A percentile compares a stretch with the other conserved stretches of the same genome.
Conservation (phyloP, 257 asterid genomes). For the Lithospermum erythrorhizon region DNA sequence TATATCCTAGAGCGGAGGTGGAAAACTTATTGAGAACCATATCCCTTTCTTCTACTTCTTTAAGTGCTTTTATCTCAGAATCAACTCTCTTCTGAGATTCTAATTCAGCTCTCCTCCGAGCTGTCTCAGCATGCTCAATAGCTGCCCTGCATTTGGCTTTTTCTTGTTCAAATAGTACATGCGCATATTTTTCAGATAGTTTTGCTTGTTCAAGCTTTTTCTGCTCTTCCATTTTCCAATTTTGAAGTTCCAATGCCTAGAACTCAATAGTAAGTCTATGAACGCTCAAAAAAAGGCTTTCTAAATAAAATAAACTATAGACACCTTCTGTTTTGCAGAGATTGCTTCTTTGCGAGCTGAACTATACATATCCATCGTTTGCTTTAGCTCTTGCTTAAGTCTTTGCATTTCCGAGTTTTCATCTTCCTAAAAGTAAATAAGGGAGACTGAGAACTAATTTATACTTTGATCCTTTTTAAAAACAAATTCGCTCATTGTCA, state of each 20-base stretch:
- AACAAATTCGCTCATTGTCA: no score
- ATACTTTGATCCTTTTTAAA: no score
- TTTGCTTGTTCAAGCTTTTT: conserved; percentile 9
- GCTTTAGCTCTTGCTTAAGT: conserved; percentile 79
- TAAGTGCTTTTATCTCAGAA: conserved; percentile 13
- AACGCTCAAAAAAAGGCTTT: no score
- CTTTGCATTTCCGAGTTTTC: conserved; percentile 89
- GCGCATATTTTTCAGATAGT: conserved; percentile 14
- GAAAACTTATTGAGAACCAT: conserved; percentile 6
- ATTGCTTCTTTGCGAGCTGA: conserved; percentile 80
- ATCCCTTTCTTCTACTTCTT: conserved; percentile 15
- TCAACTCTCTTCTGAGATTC: conserved; percentile 12
- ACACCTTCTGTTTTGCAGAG: conserved; percentile 46
- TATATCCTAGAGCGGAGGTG: conserved; percentile 5
- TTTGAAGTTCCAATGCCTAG: conserved; percentile 15
- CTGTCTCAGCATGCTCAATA: conserved; percentile 12
- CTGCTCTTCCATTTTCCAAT: conserved; percentile 15
- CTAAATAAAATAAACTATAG: neutral
- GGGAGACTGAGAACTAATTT: neutral
- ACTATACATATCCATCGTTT: conserved; percentile 88
- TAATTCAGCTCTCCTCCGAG: conserved; percentile 17
- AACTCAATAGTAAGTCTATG: neutral
- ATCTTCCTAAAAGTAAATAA: conserved; percentile 28
- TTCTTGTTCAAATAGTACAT: conserved; percentile 16
- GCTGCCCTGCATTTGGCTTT: conserved; percentile 13